A percentile compares a stretch with the other conserved stretches of the same genome.
These are phyloP conservation scores for Chaetomium olivaceum DNA, from an alignment of 2,329 filamentous ascomycete genomes.

Conservation along the genomic window DNA sequence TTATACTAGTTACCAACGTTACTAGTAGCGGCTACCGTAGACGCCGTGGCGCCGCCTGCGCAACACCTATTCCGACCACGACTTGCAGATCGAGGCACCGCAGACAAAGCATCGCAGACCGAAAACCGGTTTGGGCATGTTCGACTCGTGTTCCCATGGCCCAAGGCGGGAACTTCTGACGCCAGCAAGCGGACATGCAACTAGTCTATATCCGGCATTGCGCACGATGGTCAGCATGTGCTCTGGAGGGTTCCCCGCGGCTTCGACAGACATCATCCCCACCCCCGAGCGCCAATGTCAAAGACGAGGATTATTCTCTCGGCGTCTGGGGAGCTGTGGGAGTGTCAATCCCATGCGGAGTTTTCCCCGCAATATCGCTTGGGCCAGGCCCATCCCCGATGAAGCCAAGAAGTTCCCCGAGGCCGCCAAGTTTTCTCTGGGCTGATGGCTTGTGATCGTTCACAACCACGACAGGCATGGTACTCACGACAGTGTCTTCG, in stretches of 20 bases:
- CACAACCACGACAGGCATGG: background rate
- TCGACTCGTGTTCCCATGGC: background rate
- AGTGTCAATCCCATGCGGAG: slow-evolving; percentile 8
- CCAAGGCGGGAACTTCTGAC: background rate
- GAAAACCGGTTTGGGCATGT: slow-evolving; percentile 12
- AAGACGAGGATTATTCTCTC: slow-evolving; percentile 1
- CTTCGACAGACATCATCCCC: slow-evolving; percentile 10
- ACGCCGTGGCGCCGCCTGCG: background rate
- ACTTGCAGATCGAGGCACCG: slow-evolving; percentile 4
- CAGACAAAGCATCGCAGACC: background rate
- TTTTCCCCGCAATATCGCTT: slow-evolving; percentile 16
- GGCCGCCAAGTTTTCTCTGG: background rate
- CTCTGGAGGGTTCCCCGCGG: slow-evolving; percentile 7
- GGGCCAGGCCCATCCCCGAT: slow-evolving; percentile 6
- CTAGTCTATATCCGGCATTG: slow-evolving; percentile 7
- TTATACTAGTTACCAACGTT: too few relatives aligned
- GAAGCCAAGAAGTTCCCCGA: slow-evolving; percentile 11
- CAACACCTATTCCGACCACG: background rate
- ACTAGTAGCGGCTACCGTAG: background rate
- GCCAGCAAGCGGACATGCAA: background rate
- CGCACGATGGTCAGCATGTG: background rate
- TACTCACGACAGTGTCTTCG: background rate
- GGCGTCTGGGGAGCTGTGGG: background rate
- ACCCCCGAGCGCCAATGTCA: slow-evolving; percentile 10
- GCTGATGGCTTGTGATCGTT: slow-evolving; percentile 10